A percentile compares a stretch with the other conserved stretches of the same genome.
Evolutionary conservation across 1,139 yeast genomes (phyloP).

Genomic region (Blastobotrys niveus): DNA sequence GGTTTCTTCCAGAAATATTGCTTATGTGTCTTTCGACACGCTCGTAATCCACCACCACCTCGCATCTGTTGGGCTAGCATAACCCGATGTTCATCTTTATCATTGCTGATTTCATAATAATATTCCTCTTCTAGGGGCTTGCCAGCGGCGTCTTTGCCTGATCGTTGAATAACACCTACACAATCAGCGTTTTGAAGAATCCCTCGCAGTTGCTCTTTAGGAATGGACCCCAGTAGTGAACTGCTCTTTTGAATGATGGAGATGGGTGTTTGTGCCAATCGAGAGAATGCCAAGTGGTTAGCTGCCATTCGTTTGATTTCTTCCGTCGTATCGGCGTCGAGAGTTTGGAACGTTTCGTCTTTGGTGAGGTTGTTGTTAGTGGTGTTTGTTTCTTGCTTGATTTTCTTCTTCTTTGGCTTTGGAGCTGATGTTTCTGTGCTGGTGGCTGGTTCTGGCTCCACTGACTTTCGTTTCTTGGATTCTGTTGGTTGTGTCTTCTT

Average conservation of each 20-base stretch:
- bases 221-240: slow-evolving; percentile 28
- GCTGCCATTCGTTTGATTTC: slow-evolving; percentile 48
- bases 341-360: neutral
- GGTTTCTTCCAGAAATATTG: slow-evolving; percentile 44
- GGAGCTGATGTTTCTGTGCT: neutral
- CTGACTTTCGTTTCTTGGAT: neutral
- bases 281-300: slow-evolving; percentile 85
- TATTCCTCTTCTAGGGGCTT: slow-evolving; percentile 89
- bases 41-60: slow-evolving; percentile 75
- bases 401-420: slow-evolving; percentile 5
- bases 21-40: slow-evolving; percentile 90
- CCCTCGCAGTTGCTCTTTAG: slow-evolving; percentile 32
- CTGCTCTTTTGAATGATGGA: slow-evolving; percentile 55
- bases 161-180: slow-evolving; percentile 78
- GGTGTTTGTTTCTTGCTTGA: neutral
- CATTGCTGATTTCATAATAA: slow-evolving; percentile 81
- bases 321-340: slow-evolving; percentile 46
- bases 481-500: neutral
- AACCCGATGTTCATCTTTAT: slow-evolving; percentile 63
- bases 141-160: slow-evolving; percentile 96
- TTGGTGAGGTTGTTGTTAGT: neutral
- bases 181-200: slow-evolving; percentile 47
- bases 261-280: slow-evolving; percentile 81
- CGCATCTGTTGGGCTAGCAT: slow-evolving; percentile 58
- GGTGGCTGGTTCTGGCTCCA: neutral